phyloP scores from a whole-genome alignment of 176 grass and related monocot species.

The Ampelocalamus luodianensis region DNA sequence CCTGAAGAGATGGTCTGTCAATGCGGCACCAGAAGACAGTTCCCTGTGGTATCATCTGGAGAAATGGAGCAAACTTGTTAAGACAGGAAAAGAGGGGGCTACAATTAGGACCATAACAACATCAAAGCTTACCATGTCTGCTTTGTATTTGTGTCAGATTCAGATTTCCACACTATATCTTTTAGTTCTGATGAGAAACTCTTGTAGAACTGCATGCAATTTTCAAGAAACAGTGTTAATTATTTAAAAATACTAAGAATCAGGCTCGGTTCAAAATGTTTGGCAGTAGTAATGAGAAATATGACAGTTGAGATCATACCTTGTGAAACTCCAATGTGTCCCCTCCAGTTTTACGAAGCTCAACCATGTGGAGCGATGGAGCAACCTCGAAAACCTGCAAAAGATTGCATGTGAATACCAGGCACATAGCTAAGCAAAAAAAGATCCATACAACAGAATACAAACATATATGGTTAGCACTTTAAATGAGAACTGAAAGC shows the following conservation, averaged over 20 bases:
- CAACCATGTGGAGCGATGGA: constrained; percentile 92
- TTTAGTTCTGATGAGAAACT: constrained; percentile 81
- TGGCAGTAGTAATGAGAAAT: not conserved
- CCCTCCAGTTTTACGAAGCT: constrained; percentile 95
- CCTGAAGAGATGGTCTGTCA: not conserved
- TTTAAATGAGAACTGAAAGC: not conserved
- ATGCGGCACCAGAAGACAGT: not conserved
- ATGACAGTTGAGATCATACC: constrained; percentile 44
- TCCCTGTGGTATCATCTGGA: constrained; percentile 30
- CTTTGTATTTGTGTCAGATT: constrained; percentile 62
- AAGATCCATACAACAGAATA: not conserved
- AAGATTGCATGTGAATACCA: constrained; percentile 21
- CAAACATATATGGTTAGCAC: not conserved
- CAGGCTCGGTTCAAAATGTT: not conserved
- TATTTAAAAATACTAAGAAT: not conserved
- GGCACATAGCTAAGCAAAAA: not conserved
- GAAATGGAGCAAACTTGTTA: constrained; percentile 17
- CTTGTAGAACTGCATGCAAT: constrained; percentile 81
- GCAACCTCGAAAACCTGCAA: constrained; percentile 97
- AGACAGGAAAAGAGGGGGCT: not conserved
- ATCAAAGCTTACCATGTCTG: constrained; percentile 16
- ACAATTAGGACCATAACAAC: not conserved
- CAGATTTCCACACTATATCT: constrained; percentile 94
- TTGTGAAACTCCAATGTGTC: constrained; percentile 98
- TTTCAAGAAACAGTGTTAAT: not conserved